Evolutionary conservation across 345 rosid species (phyloP), one percentile per base, ranked within the genome.

Genomic region (Reutealis trisperma): DNA sequence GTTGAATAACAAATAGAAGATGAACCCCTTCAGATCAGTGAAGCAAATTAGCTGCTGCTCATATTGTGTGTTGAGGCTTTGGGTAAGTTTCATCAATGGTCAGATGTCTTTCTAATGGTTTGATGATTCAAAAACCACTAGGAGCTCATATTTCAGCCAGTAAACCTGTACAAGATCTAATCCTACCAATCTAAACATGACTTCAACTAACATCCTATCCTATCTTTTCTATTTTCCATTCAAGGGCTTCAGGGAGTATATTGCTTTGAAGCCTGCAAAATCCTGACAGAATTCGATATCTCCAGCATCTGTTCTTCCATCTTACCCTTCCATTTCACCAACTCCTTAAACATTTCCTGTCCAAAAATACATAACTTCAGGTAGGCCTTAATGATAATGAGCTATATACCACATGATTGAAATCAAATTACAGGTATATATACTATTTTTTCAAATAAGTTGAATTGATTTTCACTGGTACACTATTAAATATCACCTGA

Each of bases 281-380:
- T 87, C 62, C 79, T 73, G 59, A 93, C 81, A 15, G 93, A 71
- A 79, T 84, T 84, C 37, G 90, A 82, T 52, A 90, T 78, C 79
- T 91, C 94, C 57, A 77, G 77, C 79, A 95, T 83, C 87, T 88
- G 99, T 79, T 90, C 88, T 81, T 93, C 98, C 67, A 87, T 84
- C 84, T 91, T 90, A 27, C 80, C 89, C 83, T 89, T 95, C 99
- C 99, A 93, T 45, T 89, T 85, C 75, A 83, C 73, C 78, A 88
- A 74, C 81, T 95, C 98, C 82, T 92, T 90, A 67, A 82, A 78
- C 83, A 83, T 88, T 83, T 90, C 95, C 97, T 93, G 88, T 55
- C 54, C 83, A 76, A 67, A 13, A 59, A 58, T 45, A 41, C 55
- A 63, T 32, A 16, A 15, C 59, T 63, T n/a, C 55, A 21, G 69